A percentile compares a stretch with the other conserved stretches of the same genome.
phyloP scores from a whole-genome alignment of 2,329 filamentous ascomycete genomes.

The Dactylellina leptospora region DNA sequence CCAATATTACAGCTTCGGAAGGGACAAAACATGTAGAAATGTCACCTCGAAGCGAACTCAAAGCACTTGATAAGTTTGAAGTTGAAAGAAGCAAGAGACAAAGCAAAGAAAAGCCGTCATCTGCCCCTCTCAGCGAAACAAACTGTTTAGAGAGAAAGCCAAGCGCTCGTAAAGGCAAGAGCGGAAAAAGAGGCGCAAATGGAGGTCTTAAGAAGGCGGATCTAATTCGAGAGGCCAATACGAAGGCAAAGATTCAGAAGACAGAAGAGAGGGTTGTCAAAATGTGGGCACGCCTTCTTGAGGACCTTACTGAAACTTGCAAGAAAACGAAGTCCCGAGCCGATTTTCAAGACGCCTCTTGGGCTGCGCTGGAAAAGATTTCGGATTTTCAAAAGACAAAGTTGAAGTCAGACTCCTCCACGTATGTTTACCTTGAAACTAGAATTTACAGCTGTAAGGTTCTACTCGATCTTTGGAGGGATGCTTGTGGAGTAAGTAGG shows the following conservation, averaged over 20 bases:
- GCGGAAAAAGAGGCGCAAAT: not conserved
- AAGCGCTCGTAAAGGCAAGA: not conserved
- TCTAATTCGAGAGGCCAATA: conserved; percentile 42
- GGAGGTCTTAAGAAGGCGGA: conserved; percentile 34
- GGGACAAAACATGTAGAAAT: conserved; percentile 38
- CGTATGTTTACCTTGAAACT: conserved; percentile 36
- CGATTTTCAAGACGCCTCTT: conserved; percentile 28
- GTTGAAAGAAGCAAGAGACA: conserved; percentile 55
- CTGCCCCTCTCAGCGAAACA: not conserved
- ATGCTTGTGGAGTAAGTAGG: conserved; percentile 18
- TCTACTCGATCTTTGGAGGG: conserved; percentile 30
- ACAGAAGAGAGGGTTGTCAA: conserved; percentile 32
- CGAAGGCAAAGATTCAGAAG: conserved; percentile 49
- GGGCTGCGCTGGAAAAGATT: conserved; percentile 12
- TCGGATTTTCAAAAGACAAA: conserved; percentile 37
- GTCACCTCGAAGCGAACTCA: conserved; percentile 59
- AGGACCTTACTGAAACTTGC: conserved; percentile 9
- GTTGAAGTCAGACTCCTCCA: conserved; percentile 17
- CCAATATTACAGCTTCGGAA: conserved; percentile 26
- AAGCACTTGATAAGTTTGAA: conserved; percentile 57
- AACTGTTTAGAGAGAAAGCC: not conserved
- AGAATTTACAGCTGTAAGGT: conserved; percentile 22
- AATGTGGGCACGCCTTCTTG: conserved; percentile 19
- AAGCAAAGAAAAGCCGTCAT: conserved; percentile 26
- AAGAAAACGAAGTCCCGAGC: conserved; percentile 14